phyloP scores from a whole-genome alignment of 768 basidiomycete species.

The Suillus plorans region DNA sequence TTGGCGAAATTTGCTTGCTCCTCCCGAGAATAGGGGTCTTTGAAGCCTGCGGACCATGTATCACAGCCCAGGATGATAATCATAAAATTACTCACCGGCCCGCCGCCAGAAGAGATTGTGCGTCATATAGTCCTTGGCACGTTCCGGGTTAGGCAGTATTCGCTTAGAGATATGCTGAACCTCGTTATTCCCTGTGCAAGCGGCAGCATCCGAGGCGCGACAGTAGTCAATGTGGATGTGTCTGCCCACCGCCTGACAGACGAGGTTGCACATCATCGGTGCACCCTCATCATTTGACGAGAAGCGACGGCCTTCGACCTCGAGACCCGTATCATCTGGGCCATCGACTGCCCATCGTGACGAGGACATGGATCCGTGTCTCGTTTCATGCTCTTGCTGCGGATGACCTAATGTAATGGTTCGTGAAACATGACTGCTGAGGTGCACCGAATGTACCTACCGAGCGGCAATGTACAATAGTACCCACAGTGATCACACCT shows the following conservation, averaged over 20 bases:
- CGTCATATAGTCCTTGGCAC: slow-evolving; percentile 52
- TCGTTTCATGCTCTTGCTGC: slow-evolving; percentile 61
- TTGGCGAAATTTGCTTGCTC: slow-evolving; percentile 53
- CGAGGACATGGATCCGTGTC: slow-evolving; percentile 62
- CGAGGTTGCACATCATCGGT: slow-evolving; percentile 61
- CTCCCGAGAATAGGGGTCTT: slow-evolving; percentile 62
- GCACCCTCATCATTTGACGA: slow-evolving; percentile 55
- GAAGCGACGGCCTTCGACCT: slow-evolving; percentile 57
- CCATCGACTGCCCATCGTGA: slow-evolving; percentile 59
- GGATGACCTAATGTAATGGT: slow-evolving; percentile 43
- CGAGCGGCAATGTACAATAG: slow-evolving; percentile 55
- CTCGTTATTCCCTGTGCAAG: slow-evolving; percentile 42
- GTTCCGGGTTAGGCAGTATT: slow-evolving; percentile 46
- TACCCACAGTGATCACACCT: slow-evolving; percentile 60
- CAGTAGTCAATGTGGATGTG: slow-evolving; percentile 61
- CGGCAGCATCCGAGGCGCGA: slow-evolving; percentile 34
- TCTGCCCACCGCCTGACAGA: slow-evolving; percentile 55
- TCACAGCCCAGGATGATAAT: neutral
- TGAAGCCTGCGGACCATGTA: slow-evolving; percentile 44
- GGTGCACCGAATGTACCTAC: slow-evolving; percentile 27
- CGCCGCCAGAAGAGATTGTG: slow-evolving; percentile 58
- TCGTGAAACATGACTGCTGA: neutral
- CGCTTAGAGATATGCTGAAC: slow-evolving; percentile 44
- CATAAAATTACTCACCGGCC: slow-evolving; percentile 39
- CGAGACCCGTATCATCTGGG: slow-evolving; percentile 46